Conservation (phyloP, 2,329 filamentous ascomycete genomes). For the Diplodia corticola region DNA sequence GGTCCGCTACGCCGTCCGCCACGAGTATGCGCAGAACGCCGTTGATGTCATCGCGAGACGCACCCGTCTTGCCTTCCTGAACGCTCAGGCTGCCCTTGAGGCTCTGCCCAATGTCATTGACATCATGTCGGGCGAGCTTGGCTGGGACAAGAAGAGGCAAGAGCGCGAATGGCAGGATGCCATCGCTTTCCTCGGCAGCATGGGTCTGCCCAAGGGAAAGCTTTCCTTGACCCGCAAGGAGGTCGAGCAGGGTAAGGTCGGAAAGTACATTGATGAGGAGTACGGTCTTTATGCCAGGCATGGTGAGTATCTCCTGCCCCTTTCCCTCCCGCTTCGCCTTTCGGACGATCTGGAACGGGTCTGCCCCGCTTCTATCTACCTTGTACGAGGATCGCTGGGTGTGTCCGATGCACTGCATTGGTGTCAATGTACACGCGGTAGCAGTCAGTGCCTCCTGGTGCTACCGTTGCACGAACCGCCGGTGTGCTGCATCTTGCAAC, state of each 20-base stretch:
- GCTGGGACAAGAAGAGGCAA: conserved; percentile 72
- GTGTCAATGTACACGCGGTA: conserved; percentile 16
- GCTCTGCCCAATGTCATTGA: conserved; percentile 83
- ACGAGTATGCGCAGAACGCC: conserved; percentile 90
- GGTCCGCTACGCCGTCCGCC: conserved; percentile 79
- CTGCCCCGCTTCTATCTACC: background rate
- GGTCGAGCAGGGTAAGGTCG: conserved; percentile 55
- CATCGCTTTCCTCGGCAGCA: conserved; percentile 59
- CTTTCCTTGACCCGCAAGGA: conserved; percentile 57
- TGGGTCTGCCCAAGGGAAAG: conserved; percentile 62
- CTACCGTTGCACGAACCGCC: conserved; percentile 5
- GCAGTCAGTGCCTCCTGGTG: conserved; percentile 10
- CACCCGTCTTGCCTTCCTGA: conserved; percentile 84
- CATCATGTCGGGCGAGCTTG: conserved; percentile 80
- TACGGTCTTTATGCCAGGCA: conserved; percentile 52
- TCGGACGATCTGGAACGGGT: background rate
- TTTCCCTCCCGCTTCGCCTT: background rate
- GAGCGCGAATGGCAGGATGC: conserved; percentile 78
- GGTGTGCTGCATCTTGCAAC: background rate
- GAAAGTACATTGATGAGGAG: conserved; percentile 50
- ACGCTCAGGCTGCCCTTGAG: conserved; percentile 86
- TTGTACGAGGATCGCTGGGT: background rate
- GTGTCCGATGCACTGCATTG: background rate
- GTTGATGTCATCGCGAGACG: conserved; percentile 84
- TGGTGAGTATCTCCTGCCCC: conserved; percentile 39